These are phyloP conservation scores for Cercis canadensis DNA, from an alignment of 306 rosid species.

Conservation along the genomic window DNA sequence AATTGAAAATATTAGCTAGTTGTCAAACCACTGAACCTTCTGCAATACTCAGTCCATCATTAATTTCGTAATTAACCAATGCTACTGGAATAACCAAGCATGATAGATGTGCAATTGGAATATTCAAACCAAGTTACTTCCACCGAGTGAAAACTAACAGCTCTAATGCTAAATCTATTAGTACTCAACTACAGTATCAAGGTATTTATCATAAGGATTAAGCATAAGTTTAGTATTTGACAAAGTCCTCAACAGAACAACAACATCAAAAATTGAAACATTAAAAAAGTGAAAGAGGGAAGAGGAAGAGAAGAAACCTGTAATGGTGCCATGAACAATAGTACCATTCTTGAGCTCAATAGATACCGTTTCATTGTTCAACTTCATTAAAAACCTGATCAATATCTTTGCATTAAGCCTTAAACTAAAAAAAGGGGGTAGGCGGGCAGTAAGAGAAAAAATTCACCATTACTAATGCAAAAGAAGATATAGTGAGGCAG, in stretches of 20 bases:
- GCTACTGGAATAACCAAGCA: background rate
- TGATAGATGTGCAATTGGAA: background rate
- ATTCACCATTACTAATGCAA: background rate
- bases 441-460: background rate
- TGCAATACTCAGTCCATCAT: background rate
- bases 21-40: background rate
- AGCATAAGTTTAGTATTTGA: background rate
- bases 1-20: too few species aligned
- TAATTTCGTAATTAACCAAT: background rate
- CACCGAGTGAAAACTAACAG: background rate
- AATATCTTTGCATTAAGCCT: slow-evolving; percentile 10
- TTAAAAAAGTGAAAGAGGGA: background rate
- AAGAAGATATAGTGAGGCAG: background rate
- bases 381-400: slow-evolving; percentile 83
- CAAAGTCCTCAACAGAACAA: background rate
- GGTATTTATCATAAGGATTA: background rate
- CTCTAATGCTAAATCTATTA: background rate
- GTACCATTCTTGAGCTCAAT: slow-evolving; percentile 91
- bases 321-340: slow-evolving; percentile 85
- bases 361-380: slow-evolving; percentile 91
- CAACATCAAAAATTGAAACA: background rate
- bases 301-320: slow-evolving; percentile 54
- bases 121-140: background rate
- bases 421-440: background rate
- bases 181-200: background rate